Evolutionary conservation across 2,329 filamentous ascomycete species (phyloP).

Genomic region (Pseudocercospora cruenta): DNA sequence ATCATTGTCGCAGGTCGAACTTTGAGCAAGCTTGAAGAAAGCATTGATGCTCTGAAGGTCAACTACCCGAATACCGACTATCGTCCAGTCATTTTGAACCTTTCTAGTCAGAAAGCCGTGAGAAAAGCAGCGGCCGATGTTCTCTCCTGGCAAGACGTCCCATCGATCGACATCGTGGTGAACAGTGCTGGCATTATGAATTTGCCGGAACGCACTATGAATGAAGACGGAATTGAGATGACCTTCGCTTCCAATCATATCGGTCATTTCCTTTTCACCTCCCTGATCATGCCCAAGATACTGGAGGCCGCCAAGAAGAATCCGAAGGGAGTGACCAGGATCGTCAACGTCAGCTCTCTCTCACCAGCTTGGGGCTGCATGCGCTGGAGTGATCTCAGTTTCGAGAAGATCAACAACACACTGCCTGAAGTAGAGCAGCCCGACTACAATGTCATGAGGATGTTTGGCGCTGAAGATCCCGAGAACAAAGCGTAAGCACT

Average conservation of each 20-base stretch:
- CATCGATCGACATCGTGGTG: conserved; percentile 47
- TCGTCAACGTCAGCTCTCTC: conserved; percentile 24
- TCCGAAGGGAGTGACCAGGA: conserved; percentile 15
- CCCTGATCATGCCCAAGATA: conserved; percentile 9
- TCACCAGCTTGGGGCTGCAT: conserved; percentile 35
- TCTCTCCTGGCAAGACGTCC: conserved; percentile 41
- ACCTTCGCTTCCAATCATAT: conserved; percentile 8
- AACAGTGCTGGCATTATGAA: conserved; percentile 54
- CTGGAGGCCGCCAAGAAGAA: conserved; percentile 16
- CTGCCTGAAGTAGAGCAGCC: conserved; percentile 41
- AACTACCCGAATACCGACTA: conserved; percentile 38
- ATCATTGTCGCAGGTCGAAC: conserved; percentile 44
- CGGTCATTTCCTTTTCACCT: conserved; percentile 4
- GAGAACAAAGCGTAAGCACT: neutral
- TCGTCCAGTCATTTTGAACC: conserved; percentile 43
- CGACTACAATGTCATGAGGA: conserved; percentile 27
- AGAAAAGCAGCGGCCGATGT: conserved; percentile 43
- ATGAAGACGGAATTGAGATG: conserved; percentile 38
- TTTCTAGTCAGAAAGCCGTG: conserved; percentile 44
- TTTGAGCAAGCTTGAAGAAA: conserved; percentile 37
- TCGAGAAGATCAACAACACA: conserved; percentile 40
- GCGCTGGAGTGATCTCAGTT: conserved; percentile 45
- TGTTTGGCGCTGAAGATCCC: conserved; percentile 27
- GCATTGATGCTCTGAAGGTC: conserved; percentile 36
- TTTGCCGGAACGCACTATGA: conserved; percentile 40